These are phyloP conservation scores for Magnaporthiopsis rhizophila DNA, from an alignment of 2,329 filamentous ascomycete species.

Conservation along the genomic window DNA sequence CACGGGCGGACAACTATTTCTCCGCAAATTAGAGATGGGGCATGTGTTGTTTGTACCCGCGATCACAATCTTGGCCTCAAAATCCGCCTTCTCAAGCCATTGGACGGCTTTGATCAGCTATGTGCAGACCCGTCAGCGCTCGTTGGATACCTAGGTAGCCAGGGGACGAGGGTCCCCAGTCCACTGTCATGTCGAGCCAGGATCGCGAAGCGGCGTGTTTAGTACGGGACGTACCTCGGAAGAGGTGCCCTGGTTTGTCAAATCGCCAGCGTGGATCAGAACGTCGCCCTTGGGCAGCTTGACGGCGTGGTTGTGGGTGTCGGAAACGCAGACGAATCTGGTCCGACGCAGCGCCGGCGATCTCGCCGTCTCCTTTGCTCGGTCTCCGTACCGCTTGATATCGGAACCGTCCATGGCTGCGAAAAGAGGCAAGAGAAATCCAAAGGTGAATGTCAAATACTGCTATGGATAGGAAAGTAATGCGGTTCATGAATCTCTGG, in stretches of 20 bases:
- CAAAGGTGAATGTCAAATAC: no score
- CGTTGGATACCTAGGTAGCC: no score
- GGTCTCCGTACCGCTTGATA: background rate
- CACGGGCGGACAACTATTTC: background rate
- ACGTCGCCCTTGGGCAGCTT: slow-evolving; percentile 65
- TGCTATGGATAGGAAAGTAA: no score
- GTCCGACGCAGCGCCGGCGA: slow-evolving; percentile 36
- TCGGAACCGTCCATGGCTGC: background rate
- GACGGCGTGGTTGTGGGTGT: slow-evolving; percentile 62
- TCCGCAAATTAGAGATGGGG: no score
- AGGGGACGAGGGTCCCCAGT: no score
- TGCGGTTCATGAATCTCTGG: no score
- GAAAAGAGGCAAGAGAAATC: background rate
- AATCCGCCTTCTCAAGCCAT: slow-evolving; percentile 61
- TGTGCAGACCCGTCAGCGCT: background rate
- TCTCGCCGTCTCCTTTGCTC: background rate
- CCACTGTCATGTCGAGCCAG: no score
- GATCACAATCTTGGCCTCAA: slow-evolving; percentile 63
- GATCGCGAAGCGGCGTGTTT: no score
- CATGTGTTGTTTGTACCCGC: slow-evolving; percentile 40
- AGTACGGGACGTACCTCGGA: slow-evolving; percentile 32
- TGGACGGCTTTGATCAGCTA: slow-evolving; percentile 30
- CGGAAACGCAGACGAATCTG: slow-evolving; percentile 66
- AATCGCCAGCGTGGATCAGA: slow-evolving; percentile 67
- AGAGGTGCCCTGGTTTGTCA: slow-evolving; percentile 64